Evolutionary conservation across 1,284 basidiomycete genomes (phyloP), one percentile per base, ranked within the genome.

Genomic region (Vanrija sp.): DNA sequence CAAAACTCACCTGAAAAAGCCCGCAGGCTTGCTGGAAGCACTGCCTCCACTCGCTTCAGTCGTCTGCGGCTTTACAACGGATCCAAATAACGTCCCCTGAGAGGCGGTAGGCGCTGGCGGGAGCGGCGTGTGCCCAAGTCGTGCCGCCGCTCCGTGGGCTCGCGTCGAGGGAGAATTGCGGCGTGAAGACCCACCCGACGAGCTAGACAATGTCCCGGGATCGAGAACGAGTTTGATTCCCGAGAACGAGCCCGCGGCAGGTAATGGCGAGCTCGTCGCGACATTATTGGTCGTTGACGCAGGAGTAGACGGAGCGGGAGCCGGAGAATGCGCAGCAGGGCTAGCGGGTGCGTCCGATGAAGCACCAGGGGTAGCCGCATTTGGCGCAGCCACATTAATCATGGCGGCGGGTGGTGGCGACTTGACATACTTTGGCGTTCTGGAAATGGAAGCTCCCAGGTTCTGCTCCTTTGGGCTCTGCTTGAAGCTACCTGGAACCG

Each of bases 1-100:
- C 42, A 34, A 42, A 14, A 57, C 66, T 62, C 53, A 68, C 66
- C 65, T 65, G 43, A 69, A 65, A 45, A 67, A 69, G 15, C 65
- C 67, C 28, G 45, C 28, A 4, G 60, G 53, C 39, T 40, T 51
- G 34, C 34, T 34, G 5, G 5, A 12, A 34, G 34, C 34, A 34
- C 34, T 15, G 34, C 34, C 28, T 10, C 28, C 28, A 10, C 12
- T 50, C 50, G 6, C 57, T 15, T 45, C 49, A 15, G 26, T 40
- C 43, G 43, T 28, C 5, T 34, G 48, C 38, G 46, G 48, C 16
- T 51, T 26, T 4, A 55, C 55, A 21, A 58, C 52, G 43, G 48
- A 38, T 42, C 52, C 62, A 54, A 59, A 61, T 42, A 62, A 38
- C 6, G 44, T 44, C 8, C 56, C 49, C 15, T 46, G 6, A 12